These are phyloP conservation scores for Grammothele lineata DNA, from an alignment of 768 basidiomycete genomes.

Conservation along the genomic window DNA sequence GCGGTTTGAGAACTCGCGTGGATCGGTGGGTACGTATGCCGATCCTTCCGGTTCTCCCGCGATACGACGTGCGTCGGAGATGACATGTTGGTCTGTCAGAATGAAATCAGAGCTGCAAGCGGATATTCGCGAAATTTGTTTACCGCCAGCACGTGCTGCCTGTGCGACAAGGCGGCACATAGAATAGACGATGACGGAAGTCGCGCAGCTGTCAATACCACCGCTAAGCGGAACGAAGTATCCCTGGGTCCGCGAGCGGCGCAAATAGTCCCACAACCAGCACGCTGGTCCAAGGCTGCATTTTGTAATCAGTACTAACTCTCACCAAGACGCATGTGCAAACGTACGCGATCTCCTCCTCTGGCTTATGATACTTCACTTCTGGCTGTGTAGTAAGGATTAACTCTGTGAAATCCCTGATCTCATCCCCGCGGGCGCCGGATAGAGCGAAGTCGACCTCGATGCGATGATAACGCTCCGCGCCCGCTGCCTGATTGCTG, in stretches of 20 bases:
- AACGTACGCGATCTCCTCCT: constrained; percentile 96
- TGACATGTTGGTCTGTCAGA: constrained; percentile 71
- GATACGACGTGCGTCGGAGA: constrained; percentile 87
- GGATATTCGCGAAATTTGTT: no score
- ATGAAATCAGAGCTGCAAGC: background rate
- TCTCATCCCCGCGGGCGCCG: constrained; percentile 51
- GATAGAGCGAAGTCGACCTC: constrained; percentile 80
- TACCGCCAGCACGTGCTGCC: constrained; percentile 74
- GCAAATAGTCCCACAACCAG: constrained; percentile 99
- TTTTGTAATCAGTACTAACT: no score
- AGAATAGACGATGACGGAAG: constrained; percentile 90
- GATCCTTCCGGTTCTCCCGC: constrained; percentile 81
- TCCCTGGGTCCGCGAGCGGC: constrained; percentile 89
- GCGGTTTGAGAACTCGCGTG: constrained; percentile 77
- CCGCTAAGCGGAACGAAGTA: constrained; percentile 96
- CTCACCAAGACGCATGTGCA: background rate
- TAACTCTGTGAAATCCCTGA: constrained; percentile 22
- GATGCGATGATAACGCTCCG: constrained; percentile 75
- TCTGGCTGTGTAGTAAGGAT: constrained; percentile 30
- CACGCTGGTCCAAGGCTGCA: constrained; percentile 91
- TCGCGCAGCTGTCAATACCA: constrained; percentile 97
- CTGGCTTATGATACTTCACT: constrained; percentile 77
- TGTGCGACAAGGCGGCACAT: constrained; percentile 92
- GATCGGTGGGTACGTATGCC: constrained; percentile 78
- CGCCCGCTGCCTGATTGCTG: constrained; percentile 81